Conservation (phyloP, 116 monocot species). For the Trichopus zeylanicus region DNA sequence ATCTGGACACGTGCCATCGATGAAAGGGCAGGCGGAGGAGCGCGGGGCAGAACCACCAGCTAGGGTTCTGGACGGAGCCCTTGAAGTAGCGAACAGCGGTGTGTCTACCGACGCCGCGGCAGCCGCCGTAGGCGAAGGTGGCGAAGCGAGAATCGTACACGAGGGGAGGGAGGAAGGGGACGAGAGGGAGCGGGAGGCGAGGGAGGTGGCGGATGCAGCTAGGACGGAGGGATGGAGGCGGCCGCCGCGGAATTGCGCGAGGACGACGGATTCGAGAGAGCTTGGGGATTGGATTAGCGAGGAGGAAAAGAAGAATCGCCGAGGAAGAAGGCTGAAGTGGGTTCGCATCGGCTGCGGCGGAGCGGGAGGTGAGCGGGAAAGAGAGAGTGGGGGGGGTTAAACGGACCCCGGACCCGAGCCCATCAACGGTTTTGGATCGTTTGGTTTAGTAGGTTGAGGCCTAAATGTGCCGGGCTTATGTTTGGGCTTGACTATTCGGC, state of each 20-base stretch:
- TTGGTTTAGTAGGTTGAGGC: no score
- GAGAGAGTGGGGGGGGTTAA: no score
- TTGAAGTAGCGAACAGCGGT: slow-evolving; percentile 82
- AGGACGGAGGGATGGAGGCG: slow-evolving; percentile 70
- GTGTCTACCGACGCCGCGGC: slow-evolving; percentile 55
- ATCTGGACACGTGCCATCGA: slow-evolving; percentile 22
- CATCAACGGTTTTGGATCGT: no score
- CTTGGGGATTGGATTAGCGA: slow-evolving; percentile 23
- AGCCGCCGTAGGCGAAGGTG: slow-evolving; percentile 70
- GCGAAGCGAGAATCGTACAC: slow-evolving; percentile 51
- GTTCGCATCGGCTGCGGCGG: no score
- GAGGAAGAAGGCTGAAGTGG: not conserved
- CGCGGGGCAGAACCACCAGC: slow-evolving; percentile 72
- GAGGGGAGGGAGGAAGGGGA: slow-evolving; percentile 6
- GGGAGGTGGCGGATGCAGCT: slow-evolving; percentile 36
- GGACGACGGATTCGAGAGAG: slow-evolving; percentile 53
- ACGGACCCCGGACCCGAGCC: no score
- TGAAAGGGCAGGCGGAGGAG: slow-evolving; percentile 34
- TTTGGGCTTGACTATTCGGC: no score
- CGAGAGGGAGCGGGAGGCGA: no score
- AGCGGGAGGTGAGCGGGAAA: no score
- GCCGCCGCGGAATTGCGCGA: slow-evolving; percentile 33
- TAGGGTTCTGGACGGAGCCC: slow-evolving; percentile 44
- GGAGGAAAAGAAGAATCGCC: not conserved
- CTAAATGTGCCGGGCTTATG: no score